Evolutionary conservation across 202 grass and related monocot species (phyloP).

Genomic region (Sporobolus alterniflorus): DNA sequence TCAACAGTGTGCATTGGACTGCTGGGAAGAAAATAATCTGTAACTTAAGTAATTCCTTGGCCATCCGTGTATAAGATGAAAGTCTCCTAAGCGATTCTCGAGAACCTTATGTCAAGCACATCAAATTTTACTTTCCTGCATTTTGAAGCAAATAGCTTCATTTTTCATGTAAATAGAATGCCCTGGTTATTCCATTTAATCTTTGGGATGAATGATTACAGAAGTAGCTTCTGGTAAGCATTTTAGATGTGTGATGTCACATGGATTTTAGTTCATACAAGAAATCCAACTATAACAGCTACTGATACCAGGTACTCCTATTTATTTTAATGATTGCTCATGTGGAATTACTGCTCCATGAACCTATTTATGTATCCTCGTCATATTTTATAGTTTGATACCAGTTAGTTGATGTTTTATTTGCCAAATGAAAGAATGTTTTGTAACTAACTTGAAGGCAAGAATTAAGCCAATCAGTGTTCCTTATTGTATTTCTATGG

Average conservation of each 20-base stretch:
- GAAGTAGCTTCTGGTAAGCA: not conserved
- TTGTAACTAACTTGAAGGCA: conserved; percentile 80
- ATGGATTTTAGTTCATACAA: conserved; percentile 20
- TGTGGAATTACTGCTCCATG: conserved; percentile 74
- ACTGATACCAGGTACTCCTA: conserved; percentile 54
- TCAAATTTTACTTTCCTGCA: conserved; percentile 89
- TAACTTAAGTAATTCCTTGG: conserved; percentile 95
- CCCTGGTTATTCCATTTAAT: not conserved
- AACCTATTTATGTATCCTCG: conserved; percentile 85
- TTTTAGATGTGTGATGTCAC: conserved; percentile 7
- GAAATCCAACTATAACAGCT: conserved; percentile 31
- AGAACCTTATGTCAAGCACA: conserved; percentile 86
- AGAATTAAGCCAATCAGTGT: conserved; percentile 83
- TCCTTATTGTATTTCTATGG: conserved; percentile 89
- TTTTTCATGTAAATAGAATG: not conserved
- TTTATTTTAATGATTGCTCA: conserved; percentile 55
- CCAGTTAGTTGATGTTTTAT: not conserved
- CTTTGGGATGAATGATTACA: conserved; percentile 10
- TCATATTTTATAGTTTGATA: conserved; percentile 24
- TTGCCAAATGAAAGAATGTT: conserved; percentile 33
- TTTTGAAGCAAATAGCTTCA: conserved; percentile 23
- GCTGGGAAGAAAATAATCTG: conserved; percentile 85
- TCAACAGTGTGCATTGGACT: conserved; percentile 70
- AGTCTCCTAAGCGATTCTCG: conserved; percentile 88
- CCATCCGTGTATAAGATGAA: conserved; percentile 95